Conservation (phyloP, 2,329 filamentous ascomycete species). For the Colletotrichum neosansevieriae region DNA sequence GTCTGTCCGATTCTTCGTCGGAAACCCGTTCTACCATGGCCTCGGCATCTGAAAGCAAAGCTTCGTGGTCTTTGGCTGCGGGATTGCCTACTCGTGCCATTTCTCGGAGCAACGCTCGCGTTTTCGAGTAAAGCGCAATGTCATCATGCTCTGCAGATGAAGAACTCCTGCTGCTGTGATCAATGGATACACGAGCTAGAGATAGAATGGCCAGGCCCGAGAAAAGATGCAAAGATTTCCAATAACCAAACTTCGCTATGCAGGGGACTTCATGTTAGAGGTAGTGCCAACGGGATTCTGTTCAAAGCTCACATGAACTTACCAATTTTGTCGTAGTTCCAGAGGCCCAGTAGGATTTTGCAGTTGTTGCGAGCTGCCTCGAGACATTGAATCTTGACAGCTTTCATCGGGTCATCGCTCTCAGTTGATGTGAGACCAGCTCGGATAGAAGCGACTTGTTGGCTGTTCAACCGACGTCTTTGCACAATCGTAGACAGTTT, state of each 20-base stretch:
- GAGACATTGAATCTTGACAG: slow-evolving; percentile 32
- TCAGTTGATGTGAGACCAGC: not conserved
- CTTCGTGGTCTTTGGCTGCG: slow-evolving; percentile 36
- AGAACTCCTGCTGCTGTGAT: not conserved
- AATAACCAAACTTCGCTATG: slow-evolving; percentile 44
- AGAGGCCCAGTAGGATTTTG: slow-evolving; percentile 35
- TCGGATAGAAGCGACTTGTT: not conserved
- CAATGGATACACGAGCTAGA: slow-evolving; percentile 27
- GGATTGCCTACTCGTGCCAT: slow-evolving; percentile 40
- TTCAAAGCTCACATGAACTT: not conserved
- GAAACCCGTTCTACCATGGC: slow-evolving; percentile 28
- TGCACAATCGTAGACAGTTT: slow-evolving; percentile 11
- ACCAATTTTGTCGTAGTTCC: slow-evolving; percentile 37
- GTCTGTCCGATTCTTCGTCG: not conserved
- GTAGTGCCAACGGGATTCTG: not conserved
- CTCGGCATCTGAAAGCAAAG: slow-evolving; percentile 40
- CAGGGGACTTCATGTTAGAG: rapidly evolving
- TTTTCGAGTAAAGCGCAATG: slow-evolving; percentile 23
- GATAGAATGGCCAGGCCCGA: slow-evolving; percentile 42
- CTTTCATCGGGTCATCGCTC: not conserved
- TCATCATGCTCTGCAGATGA: not conserved
- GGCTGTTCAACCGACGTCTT: not conserved
- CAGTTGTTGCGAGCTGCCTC: slow-evolving; percentile 36
- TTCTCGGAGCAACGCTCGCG: slow-evolving; percentile 29
- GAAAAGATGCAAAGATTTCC: slow-evolving; percentile 45